Evolutionary conservation across 1,284 basidiomycete genomes (phyloP).

Genomic region (Clitocybe nebularis): DNA sequence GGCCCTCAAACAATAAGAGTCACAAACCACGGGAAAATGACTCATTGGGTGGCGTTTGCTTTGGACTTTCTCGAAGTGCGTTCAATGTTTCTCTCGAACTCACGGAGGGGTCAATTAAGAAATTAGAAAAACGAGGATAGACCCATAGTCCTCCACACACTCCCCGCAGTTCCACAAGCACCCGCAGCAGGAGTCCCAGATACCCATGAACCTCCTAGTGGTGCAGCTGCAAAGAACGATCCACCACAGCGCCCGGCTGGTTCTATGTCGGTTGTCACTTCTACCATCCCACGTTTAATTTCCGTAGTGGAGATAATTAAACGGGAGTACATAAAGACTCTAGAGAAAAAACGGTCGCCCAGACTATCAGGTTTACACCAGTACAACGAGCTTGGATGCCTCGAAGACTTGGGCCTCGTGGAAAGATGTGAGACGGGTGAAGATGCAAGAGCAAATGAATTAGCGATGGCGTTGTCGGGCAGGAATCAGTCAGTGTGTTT

Average conservation of each 20-base stretch:
- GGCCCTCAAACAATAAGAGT: conserved; percentile 44
- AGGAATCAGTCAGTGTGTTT: conserved; percentile 55
- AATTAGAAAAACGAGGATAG: conserved; percentile 51
- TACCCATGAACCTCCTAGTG: conserved; percentile 17
- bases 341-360: conserved; percentile 35
- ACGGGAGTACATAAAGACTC: conserved; percentile 63
- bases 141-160: conserved; percentile 65
- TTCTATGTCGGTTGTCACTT: conserved; percentile 29
- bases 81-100: conserved; percentile 4
- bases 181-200: conserved; percentile 7
- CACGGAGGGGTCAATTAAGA: conserved; percentile 1
- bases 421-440: conserved; percentile 18
- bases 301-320: conserved; percentile 84
- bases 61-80: conserved; percentile 60
- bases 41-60: conserved; percentile 57
- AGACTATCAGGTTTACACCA: conserved; percentile 64
- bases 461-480: conserved; percentile 38
- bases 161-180: conserved; percentile 35
- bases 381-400: conserved; percentile 68
- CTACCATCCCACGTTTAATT: conserved; percentile 62
- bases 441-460: conserved; percentile 29
- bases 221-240: conserved; percentile 3
- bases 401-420: conserved; percentile 40
- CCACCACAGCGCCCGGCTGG: conserved; percentile 11
- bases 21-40: conserved; percentile 61